phyloP scores from a whole-genome alignment of 805 yeast species.

The Cyberlindnera mississippiensis region DNA sequence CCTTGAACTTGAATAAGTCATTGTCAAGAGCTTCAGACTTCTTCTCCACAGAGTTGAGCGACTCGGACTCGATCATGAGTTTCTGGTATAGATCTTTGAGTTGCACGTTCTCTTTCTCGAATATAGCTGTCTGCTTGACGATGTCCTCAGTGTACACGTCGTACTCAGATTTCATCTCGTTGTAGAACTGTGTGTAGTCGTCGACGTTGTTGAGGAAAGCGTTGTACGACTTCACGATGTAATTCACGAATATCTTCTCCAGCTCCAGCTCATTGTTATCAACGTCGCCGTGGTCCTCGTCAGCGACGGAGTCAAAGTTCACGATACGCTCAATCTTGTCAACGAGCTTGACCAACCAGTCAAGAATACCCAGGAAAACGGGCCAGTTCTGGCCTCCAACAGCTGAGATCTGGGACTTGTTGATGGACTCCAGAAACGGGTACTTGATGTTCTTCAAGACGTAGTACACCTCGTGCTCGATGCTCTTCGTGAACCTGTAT shows the following conservation, averaged over 20 bases:
- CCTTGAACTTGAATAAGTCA: slow-evolving; percentile 66
- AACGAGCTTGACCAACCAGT: slow-evolving; percentile 71
- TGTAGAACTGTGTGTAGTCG: slow-evolving; percentile 50
- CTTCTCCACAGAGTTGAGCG: slow-evolving; percentile 48
- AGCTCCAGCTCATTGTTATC: slow-evolving; percentile 31
- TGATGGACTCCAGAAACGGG: slow-evolving; percentile 77
- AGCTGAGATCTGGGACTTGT: slow-evolving; percentile 82
- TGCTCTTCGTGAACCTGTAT: slow-evolving; percentile 58
- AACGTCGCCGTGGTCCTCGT: slow-evolving; percentile 27
- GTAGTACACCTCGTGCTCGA: slow-evolving; percentile 72
- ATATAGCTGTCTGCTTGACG: slow-evolving; percentile 39
- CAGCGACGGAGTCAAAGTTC: slow-evolving; percentile 29
- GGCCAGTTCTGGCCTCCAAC: slow-evolving; percentile 93
- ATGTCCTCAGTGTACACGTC: slow-evolving; percentile 47
- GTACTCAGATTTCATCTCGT: slow-evolving; percentile 55
- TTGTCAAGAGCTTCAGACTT: slow-evolving; percentile 61
- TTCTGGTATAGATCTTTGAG: slow-evolving; percentile 39
- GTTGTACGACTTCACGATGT: slow-evolving; percentile 62
- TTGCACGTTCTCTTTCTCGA: slow-evolving; percentile 38
- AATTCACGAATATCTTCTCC: slow-evolving; percentile 49
- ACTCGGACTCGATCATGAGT: slow-evolving; percentile 41
- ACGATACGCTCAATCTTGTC: slow-evolving; percentile 34
- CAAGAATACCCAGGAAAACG: slow-evolving; percentile 71
- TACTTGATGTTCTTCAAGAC: slow-evolving; percentile 63
- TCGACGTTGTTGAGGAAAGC: slow-evolving; percentile 63